Conservation (phyloP, 805 yeast species). For the Starmerella scarabaei region DNA sequence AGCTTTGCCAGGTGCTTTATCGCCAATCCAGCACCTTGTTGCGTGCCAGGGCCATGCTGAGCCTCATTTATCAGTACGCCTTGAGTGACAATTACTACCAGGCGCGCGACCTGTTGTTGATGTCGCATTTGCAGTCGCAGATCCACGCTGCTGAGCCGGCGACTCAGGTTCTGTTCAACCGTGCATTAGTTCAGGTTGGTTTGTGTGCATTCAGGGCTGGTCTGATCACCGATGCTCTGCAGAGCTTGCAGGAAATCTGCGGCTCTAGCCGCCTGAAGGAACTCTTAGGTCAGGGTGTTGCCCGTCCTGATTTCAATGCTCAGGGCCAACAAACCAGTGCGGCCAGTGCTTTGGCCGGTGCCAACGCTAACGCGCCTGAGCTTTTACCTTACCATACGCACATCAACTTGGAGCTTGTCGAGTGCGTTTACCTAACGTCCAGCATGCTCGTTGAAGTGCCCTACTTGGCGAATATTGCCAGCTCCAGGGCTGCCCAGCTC, state of each 20-base stretch:
- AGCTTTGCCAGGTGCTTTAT: constrained; percentile 52
- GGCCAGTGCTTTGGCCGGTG: constrained; percentile 1
- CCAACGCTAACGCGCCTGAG: constrained; percentile 16
- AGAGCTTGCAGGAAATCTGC: constrained; percentile 74
- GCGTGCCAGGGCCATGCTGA: constrained; percentile 72
- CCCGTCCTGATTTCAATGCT: constrained; percentile 37
- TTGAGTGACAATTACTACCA: constrained; percentile 68
- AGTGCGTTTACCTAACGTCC: constrained; percentile 82
- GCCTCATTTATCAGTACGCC: constrained; percentile 82
- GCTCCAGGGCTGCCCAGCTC: constrained; percentile 27
- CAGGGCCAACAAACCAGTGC: not conserved
- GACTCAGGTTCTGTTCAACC: constrained; percentile 83
- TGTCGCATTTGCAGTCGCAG: constrained; percentile 71
- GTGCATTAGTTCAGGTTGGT: constrained; percentile 92
- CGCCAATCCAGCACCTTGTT: constrained; percentile 53
- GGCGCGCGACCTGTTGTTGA: constrained; percentile 79
- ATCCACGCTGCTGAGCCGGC: constrained; percentile 76
- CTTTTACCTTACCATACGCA: constrained; percentile 97
- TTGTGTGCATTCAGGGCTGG: constrained; percentile 90
- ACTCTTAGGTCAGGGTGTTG: constrained; percentile 81
- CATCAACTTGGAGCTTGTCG: constrained; percentile 87
- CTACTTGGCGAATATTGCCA: constrained; percentile 58
- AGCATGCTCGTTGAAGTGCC: constrained; percentile 88
- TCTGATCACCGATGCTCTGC: constrained; percentile 71
- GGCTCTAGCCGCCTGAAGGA: constrained; percentile 79